Base-by-base conservation (phyloP, 1,284 basidiomycete species). In the Sanghuangporus weigelae region DNA sequence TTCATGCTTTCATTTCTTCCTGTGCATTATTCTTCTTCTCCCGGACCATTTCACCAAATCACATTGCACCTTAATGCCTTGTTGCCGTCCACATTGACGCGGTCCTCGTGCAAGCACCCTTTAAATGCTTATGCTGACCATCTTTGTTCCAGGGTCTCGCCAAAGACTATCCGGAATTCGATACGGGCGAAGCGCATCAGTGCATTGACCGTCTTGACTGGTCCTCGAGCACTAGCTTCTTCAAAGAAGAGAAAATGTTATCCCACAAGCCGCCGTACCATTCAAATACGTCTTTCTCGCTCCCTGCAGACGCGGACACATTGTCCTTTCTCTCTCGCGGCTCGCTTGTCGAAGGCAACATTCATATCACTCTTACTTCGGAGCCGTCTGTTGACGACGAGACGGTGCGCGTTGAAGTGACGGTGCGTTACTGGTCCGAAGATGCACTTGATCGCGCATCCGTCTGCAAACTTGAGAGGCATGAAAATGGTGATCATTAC, bases 291-390 rank as follows among this genome's bases (percentile, higher is more conserved):
- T 59, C 71, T 8, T 69, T 74, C 62, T 56, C 67, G 1, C 62
- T 73, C 1, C 70, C 72, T 3, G 61, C 71, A 3, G 65, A 67
- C 26, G 57, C 71, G 10, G 67, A 73, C 31, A 64, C 62, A 1
- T 51, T 74, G 7, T 73, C 71, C 57, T 56, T 74, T 21, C 70
- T 72, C 55, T 66, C 70, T 4, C 64, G 70, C 7, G 73, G 73
- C 6, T 46, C 57, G 11, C 62, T 68, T 14, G 60, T 69, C 5
- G 57, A 51, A 0, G 74, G 74, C 16, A 26, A 23, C 7, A 60
- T 62, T 10, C 61, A 57, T 19, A 57, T 75, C 40, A 54, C 7
- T 38, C 31, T 40, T 19, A 7, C 55, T 31, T 49, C 44, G 11
- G 59, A 49, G 2, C 3, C 48, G 26, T 21, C 38, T 11, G n/a